Evolutionary conservation across 2,329 filamentous ascomycete genomes (phyloP).

Genomic region (Paraphoma chrysanthemicola): DNA sequence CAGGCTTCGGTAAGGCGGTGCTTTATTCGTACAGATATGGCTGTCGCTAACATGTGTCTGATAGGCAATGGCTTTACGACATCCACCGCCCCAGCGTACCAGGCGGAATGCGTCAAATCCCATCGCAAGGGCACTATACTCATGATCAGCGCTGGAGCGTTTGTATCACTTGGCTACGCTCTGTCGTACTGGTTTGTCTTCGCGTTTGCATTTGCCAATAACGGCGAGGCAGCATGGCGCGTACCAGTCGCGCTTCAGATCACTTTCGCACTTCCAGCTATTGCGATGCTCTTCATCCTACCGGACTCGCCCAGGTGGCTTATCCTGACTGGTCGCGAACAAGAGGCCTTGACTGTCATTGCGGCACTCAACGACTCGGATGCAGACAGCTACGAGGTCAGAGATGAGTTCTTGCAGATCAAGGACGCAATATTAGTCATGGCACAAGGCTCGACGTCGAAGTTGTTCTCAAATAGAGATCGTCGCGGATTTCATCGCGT

Average conservation of each 20-base stretch:
- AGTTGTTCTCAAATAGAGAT: slow-evolving; percentile 41
- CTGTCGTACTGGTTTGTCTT: slow-evolving; percentile 63
- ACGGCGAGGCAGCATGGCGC: slow-evolving; percentile 53
- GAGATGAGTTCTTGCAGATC: slow-evolving; percentile 51
- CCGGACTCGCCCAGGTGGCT: slow-evolving; percentile 67
- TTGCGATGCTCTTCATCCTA: slow-evolving; percentile 58
- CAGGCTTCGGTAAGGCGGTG: slow-evolving; percentile 56
- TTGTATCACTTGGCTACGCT: slow-evolving; percentile 57
- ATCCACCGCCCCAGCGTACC: slow-evolving; percentile 60
- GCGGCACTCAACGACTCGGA: slow-evolving; percentile 39
- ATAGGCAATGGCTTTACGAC: slow-evolving; percentile 61
- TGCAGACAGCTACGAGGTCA: slow-evolving; percentile 31
- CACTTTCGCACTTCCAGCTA: slow-evolving; percentile 61
- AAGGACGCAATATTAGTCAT: slow-evolving; percentile 42
- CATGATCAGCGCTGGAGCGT: slow-evolving; percentile 58
- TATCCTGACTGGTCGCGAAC: slow-evolving; percentile 62
- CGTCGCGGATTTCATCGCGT: slow-evolving; percentile 51
- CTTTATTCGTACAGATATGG: background rate
- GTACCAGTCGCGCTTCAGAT: slow-evolving; percentile 66
- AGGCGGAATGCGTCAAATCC: slow-evolving; percentile 56
- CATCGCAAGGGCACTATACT: slow-evolving; percentile 55
- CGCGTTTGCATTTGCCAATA: slow-evolving; percentile 55
- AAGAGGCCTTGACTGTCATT: slow-evolving; percentile 46
- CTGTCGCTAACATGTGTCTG: slow-evolving; percentile 1
- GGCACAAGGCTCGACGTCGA: slow-evolving; percentile 31